Conservation (phyloP, 2,329 filamentous ascomycete genomes). For the Phyllosticta citrichinensis region DNA sequence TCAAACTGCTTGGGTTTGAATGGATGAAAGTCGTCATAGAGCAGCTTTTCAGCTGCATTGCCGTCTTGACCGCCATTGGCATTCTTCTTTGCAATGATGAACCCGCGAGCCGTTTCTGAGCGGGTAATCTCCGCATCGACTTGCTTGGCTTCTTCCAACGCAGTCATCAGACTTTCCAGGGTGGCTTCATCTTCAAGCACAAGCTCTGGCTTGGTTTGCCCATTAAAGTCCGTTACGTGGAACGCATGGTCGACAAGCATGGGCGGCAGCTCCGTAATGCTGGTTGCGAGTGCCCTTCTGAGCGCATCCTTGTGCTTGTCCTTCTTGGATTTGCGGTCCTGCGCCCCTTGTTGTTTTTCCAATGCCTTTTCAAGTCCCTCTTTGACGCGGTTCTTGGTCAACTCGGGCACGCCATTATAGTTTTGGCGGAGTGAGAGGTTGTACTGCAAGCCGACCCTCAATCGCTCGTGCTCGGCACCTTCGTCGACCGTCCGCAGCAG, state of each 20-base stretch:
- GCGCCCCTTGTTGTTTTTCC: slow-evolving; percentile 45
- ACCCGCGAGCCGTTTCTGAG: slow-evolving; percentile 60
- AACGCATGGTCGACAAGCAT: slow-evolving; percentile 81
- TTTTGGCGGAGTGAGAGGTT: slow-evolving; percentile 76
- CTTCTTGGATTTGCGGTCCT: slow-evolving; percentile 55
- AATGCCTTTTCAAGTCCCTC: slow-evolving; percentile 58
- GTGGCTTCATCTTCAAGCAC: slow-evolving; percentile 57
- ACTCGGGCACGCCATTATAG: slow-evolving; percentile 59
- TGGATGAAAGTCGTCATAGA: slow-evolving; percentile 94
- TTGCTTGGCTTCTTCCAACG: slow-evolving; percentile 59
- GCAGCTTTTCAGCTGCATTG: slow-evolving; percentile 38
- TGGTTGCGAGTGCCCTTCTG: slow-evolving; percentile 68
- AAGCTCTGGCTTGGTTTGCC: slow-evolving; percentile 54
- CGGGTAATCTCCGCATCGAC: slow-evolving; percentile 61
- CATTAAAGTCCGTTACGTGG: slow-evolving; percentile 58
- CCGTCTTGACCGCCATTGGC: slow-evolving; percentile 22
- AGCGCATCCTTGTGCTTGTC: slow-evolving; percentile 66
- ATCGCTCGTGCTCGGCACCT: slow-evolving; percentile 73
- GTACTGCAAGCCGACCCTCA: slow-evolving; percentile 69
- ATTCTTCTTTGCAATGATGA: slow-evolving; percentile 67
- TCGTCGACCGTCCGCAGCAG: slow-evolving; percentile 72
- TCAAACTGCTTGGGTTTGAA: slow-evolving; percentile 77
- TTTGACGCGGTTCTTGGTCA: slow-evolving; percentile 64
- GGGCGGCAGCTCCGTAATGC: slow-evolving; percentile 82
- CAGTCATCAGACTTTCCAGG: slow-evolving; percentile 56